Conservation (phyloP, 2,329 filamentous ascomycete species). For the Pseudogymnoascus sp. region DNA sequence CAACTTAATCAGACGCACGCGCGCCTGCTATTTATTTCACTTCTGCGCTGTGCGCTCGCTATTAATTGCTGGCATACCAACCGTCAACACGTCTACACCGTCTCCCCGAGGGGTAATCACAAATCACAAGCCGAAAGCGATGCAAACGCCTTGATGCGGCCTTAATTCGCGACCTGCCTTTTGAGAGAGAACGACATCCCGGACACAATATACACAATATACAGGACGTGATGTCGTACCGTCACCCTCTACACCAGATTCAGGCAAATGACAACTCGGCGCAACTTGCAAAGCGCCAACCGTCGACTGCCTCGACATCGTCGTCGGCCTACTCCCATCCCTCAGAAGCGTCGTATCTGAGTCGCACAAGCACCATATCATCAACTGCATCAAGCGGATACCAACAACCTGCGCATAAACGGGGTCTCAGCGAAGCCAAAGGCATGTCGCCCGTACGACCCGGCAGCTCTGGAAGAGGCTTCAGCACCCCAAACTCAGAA, state of each 20-base stretch:
- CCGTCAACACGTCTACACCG: constrained; percentile 6
- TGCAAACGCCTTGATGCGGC: constrained; percentile 17
- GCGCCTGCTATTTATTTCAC: background rate
- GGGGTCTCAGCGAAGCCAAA: constrained; percentile 66
- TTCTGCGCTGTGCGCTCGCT: constrained; percentile 10
- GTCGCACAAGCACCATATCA: constrained; percentile 60
- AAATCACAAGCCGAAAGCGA: background rate
- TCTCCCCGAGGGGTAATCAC: constrained; percentile 8
- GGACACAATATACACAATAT: constrained; percentile 2
- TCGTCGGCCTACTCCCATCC: constrained; percentile 59
- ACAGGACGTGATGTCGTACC: constrained; percentile 44
- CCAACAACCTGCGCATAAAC: constrained; percentile 50
- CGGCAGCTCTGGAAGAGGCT: constrained; percentile 32
- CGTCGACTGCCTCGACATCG: constrained; percentile 62
- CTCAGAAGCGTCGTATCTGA: constrained; percentile 44
- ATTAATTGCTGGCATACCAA: background rate
- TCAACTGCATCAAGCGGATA: constrained; percentile 62
- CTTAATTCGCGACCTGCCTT: background rate
- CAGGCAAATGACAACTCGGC: constrained; percentile 40
- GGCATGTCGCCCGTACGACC: constrained; percentile 43
- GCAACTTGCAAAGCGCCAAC: constrained; percentile 43
- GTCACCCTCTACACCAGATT: constrained; percentile 51
- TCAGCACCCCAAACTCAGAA: constrained; percentile 41
- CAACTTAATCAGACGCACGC: background rate
- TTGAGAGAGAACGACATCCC: background rate